Base-by-base conservation (phyloP, 306 rosid species). In the Rosa lucieae region DNA sequence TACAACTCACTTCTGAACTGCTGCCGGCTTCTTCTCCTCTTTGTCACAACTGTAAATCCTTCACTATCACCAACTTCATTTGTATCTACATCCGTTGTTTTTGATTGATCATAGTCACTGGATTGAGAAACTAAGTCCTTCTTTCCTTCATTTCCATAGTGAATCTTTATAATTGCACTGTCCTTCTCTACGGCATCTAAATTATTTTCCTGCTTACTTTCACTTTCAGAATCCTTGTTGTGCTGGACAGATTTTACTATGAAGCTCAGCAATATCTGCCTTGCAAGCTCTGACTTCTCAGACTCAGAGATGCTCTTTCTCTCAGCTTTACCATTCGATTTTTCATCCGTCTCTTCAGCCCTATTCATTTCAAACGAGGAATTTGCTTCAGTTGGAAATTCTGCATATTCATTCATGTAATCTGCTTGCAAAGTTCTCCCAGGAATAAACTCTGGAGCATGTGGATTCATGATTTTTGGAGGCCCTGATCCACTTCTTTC, bases 381-480 rank as follows among this genome's bases (percentile, higher is more conserved):
- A 70, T 82, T 80, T 26, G 72, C 73, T 51, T 75, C 83, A 4
- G 81, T 11, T n/a, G 78, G 76, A 75, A 68, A 72, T 51, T 74
- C 73, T 12, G 78, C 65, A 85, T 80, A 80, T 67, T 63, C 80
- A 70, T 86, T 85, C 29, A 56, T 58, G 15, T 79, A 73, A 81
- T 89, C 89, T 29, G 18, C 66, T 78, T 90, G 97, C 79, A 90
- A 83, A 69, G 87, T 83, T 74, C 79, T 84, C 77, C 87, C 82
- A 4, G 99, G 99, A 81, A 95, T 92, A 80, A 91, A 95, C 85
- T 91, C 97, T 2, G 96, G 99, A 56, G 99, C 99, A 77, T 91
- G 89, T 4, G 99, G 99, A 81, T 95, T 95, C 99, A 95, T 92
- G 76, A 86, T 86, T 84, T 82, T 86, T 79, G 89, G 89, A 83